Base-by-base conservation (phyloP, 305 asterid genomes). In the Caryopteris hybrid region DNA sequence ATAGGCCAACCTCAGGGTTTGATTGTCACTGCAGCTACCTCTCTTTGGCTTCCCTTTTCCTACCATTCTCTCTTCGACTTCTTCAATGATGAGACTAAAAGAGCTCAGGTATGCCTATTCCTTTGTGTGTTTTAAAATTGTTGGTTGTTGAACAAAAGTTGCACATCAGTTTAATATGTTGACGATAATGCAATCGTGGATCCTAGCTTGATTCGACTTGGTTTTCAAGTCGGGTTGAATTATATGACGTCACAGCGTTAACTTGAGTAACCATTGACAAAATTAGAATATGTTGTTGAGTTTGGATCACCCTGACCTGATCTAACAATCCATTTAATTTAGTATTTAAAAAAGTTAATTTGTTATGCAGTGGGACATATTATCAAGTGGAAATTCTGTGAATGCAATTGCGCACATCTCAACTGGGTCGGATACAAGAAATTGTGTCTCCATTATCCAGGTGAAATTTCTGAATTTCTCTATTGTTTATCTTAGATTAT, bases 361-460 rank as follows among this genome's bases (percentile, higher is more conserved):
- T 41, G 7, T 8, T 3, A 17, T 70, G 66, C 74, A 90, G 95
- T 91, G 96, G 96, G 96, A 91, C 66, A 73, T 79, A 25, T 46
- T 86, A 29, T 70, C 84, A 4, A 18, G 72, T 47, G 91, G 82
- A 27, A 75, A 70, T 57, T 73, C 83, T 10, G 71, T 75, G 17
- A 59, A 23, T 39, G 76, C 81, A 43, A 70, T 81, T 47, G 92
- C 87, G 10, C 86, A 61, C 41, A 61, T 88, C 56, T 63, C 88
- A 29, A 85, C 92, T 0, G 92, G 96, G 14, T 46, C 52, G 25
- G 56, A 74, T 69, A 73, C 81, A 8, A 88, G 84, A 68, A 88
- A 86, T 4, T 57, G 74, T 27, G 45, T 87, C 65, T 70, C 91
- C 8, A 66, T 85, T 5, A 50, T 87, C 53, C 89, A 87, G 89